Evolutionary conservation across 106 monocot species (phyloP).

Genomic region (Platanthera guangdongensis): DNA sequence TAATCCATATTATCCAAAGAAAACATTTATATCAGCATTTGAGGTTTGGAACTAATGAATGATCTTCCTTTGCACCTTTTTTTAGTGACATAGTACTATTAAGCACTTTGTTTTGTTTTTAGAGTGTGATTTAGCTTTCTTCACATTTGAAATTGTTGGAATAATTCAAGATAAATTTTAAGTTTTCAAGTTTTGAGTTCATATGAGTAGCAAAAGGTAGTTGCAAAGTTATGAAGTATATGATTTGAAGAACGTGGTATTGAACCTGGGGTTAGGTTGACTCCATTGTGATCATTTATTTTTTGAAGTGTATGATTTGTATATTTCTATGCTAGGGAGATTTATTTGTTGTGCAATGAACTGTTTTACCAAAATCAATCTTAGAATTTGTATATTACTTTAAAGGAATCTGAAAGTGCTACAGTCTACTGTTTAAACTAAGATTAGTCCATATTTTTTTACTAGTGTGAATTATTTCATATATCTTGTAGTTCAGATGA

Average conservation of each 20-base stretch:
- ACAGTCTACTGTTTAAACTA: background rate
- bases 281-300: background rate
- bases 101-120: background rate
- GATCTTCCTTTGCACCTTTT: background rate
- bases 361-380: background rate
- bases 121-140: background rate
- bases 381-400: background rate
- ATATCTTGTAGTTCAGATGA: background rate
- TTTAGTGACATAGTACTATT: background rate
- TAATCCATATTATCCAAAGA: background rate
- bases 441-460: background rate
- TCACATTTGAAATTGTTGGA: background rate
- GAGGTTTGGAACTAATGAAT: background rate
- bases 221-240: background rate
- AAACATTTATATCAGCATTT: background rate
- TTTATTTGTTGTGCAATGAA: background rate
- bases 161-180: background rate
- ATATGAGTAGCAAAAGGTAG: background rate
- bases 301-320: too few relatives aligned
- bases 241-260: background rate
- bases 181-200: background rate
- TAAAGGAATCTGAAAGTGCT: background rate
- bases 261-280: background rate
- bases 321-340: background rate
- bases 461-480: background rate